A percentile compares a stretch with the other conserved stretches of the same genome.
Evolutionary conservation across 73 alveolate genomes (phyloP).

Genomic region (Paramecium biaurelia): DNA sequence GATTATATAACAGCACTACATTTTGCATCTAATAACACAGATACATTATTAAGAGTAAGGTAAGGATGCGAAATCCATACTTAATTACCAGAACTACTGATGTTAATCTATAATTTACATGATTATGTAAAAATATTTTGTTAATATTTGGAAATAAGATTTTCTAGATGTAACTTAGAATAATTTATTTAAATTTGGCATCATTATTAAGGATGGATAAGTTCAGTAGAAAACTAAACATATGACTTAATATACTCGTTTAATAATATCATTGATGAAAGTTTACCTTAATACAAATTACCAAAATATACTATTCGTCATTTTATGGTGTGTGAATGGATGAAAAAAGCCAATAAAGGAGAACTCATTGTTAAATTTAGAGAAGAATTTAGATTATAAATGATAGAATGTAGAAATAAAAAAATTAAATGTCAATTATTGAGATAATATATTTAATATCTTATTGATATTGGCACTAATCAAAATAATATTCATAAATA

Average conservation of each 20-base stretch:
- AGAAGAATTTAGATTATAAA: neutral
- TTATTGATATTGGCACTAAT: neutral
- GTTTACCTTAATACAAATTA: neutral
- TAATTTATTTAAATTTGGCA: constrained; percentile 1
- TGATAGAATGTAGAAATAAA: constrained; percentile 21
- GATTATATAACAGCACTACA: neutral
- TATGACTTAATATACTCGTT: neutral
- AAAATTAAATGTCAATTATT: neutral
- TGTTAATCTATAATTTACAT: neutral
- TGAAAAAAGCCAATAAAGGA: neutral
- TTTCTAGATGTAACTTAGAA: neutral
- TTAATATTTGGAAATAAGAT: neutral
- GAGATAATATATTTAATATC: neutral
- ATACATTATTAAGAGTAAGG: neutral
- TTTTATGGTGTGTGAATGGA: constrained; percentile 10
- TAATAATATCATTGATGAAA: neutral
- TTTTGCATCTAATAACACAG: neutral
- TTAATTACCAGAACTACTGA: neutral
- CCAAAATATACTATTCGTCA: neutral
- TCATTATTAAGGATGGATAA: constrained; percentile 12
- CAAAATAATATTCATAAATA: neutral
- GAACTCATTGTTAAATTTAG: neutral
- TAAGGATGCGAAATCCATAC: constrained; percentile 6
- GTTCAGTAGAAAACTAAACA: neutral
- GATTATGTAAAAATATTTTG: neutral